phyloP scores from a whole-genome alignment of 2,329 filamentous ascomycete species.

The Penicillium sp. region DNA sequence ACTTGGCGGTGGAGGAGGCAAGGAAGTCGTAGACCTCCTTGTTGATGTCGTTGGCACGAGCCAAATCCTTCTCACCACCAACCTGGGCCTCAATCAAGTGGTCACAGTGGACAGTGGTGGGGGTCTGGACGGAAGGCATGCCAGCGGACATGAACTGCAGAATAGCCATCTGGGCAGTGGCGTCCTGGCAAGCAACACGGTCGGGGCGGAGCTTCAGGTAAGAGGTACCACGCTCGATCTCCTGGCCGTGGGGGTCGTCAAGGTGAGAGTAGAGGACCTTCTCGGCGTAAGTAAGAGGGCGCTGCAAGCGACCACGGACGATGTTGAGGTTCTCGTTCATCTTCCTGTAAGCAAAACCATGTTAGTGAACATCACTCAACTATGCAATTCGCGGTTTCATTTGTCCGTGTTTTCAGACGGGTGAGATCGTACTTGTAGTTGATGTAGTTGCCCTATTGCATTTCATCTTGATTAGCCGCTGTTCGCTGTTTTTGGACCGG shows the following conservation, averaged over 20 bases:
- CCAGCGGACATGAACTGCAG: slow-evolving; percentile 99
- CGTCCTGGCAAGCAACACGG: slow-evolving; percentile 98
- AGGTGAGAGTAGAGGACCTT: slow-evolving; percentile 99
- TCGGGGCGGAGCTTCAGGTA: slow-evolving; percentile 97
- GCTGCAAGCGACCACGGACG: slow-evolving; percentile 85
- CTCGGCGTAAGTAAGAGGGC: slow-evolving; percentile 91
- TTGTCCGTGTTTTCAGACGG: not conserved
- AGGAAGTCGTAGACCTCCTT: slow-evolving; percentile 99
- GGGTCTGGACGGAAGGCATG: slow-evolving; percentile 92
- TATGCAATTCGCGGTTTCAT: not conserved
- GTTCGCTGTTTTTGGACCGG: not conserved
- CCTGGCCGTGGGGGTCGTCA: slow-evolving; percentile 93
- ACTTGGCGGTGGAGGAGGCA: slow-evolving; percentile 90
- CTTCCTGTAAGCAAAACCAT: slow-evolving; percentile 62
- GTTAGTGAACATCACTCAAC: slow-evolving; percentile 19
- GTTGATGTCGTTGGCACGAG: slow-evolving; percentile 87
- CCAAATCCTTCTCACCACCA: slow-evolving; percentile 91
- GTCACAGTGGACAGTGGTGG: slow-evolving; percentile 95
- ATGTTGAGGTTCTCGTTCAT: slow-evolving; percentile 96
- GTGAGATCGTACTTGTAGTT: slow-evolving; percentile 69
- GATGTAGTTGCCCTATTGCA: slow-evolving; percentile 75
- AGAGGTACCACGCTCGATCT: slow-evolving; percentile 91
- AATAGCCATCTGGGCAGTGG: slow-evolving; percentile 99
- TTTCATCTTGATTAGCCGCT: slow-evolving; percentile 27
- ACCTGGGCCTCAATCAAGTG: slow-evolving; percentile 98